A percentile compares a stretch with the other conserved stretches of the same genome.
Conservation (phyloP, 2,329 filamentous ascomycete species). For the Cordyceps cicadae region DNA sequence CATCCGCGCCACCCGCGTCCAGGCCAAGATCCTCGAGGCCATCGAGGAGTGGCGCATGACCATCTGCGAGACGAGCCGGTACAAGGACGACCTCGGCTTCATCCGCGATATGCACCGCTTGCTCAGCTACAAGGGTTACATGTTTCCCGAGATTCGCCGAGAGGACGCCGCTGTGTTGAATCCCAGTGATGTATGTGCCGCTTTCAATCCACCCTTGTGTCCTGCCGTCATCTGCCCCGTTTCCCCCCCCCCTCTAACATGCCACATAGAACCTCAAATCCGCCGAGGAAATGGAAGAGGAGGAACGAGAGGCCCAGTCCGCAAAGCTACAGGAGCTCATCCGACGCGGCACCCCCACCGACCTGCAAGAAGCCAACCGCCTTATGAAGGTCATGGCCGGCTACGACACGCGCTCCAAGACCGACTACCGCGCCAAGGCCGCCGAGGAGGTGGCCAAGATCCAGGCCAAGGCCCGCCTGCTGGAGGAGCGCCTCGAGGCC, state of each 20-base stretch:
- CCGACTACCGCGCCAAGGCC: slow-evolving; percentile 94
- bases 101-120: slow-evolving; percentile 96
- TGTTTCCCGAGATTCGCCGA: slow-evolving; percentile 82
- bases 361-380: slow-evolving; percentile 92
- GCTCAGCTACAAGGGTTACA: slow-evolving; percentile 92
- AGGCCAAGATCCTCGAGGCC: slow-evolving; percentile 85
- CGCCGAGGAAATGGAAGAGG: slow-evolving; percentile 96
- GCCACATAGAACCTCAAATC: slow-evolving; percentile 73
- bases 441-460: slow-evolving; percentile 92
- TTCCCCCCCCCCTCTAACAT: background rate
- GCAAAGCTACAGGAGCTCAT: slow-evolving; percentile 98
- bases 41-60: slow-evolving; percentile 98
- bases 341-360: slow-evolving; percentile 79
- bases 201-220: no score
- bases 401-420: slow-evolving; percentile 90
- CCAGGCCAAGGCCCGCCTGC: slow-evolving; percentile 83
- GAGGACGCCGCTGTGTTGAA: slow-evolving; percentile 97
- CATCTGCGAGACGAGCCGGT: slow-evolving; percentile 95
- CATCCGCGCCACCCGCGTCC: slow-evolving; percentile 75
- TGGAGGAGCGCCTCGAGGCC: slow-evolving; percentile 86
- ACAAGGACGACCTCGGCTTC: slow-evolving; percentile 94
- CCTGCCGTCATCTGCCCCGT: background rate
- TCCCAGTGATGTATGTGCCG: slow-evolving; percentile 74
- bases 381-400: slow-evolving; percentile 99
- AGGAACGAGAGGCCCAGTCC: slow-evolving; percentile 88